Evolutionary conservation across 2,329 filamentous ascomycete genomes (phyloP).

Genomic region (Trematosphaeria pertusa): DNA sequence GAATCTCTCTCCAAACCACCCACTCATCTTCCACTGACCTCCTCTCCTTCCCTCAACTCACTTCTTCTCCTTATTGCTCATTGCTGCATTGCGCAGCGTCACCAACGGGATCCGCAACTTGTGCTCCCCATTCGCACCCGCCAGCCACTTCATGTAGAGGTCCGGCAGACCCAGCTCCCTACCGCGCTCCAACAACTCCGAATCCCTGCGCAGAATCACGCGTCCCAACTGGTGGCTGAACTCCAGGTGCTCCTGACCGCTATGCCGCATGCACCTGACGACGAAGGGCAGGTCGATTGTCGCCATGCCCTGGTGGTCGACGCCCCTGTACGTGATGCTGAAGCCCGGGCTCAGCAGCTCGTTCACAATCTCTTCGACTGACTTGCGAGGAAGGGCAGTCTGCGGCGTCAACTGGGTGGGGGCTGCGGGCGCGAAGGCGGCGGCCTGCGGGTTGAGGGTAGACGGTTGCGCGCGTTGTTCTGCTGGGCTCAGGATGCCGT

Average conservation of each 20-base stretch:
- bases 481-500: no score
- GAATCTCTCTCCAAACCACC: no score
- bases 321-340: background rate
- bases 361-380: background rate
- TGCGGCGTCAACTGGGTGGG: background rate
- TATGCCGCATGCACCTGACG: background rate
- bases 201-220: constrained; percentile 19
- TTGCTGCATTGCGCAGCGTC: no score
- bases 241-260: constrained; percentile 17
- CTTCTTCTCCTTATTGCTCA: no score
- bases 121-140: constrained; percentile 19
- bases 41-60: no score
- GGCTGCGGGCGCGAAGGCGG: background rate
- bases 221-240: constrained; percentile 21
- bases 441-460: background rate
- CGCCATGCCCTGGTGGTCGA: background rate
- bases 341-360: background rate
- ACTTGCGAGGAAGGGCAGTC: no score
- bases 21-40: no score
- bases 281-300: constrained; percentile 1
- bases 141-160: constrained; percentile 28
- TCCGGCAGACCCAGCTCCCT: constrained; percentile 22
- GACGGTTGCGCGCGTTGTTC: no score
- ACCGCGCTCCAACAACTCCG: constrained; percentile 16
- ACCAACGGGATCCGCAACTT: no score